Evolutionary conservation across 768 basidiomycete genomes (phyloP).

Genomic region (Pholiota molesta): DNA sequence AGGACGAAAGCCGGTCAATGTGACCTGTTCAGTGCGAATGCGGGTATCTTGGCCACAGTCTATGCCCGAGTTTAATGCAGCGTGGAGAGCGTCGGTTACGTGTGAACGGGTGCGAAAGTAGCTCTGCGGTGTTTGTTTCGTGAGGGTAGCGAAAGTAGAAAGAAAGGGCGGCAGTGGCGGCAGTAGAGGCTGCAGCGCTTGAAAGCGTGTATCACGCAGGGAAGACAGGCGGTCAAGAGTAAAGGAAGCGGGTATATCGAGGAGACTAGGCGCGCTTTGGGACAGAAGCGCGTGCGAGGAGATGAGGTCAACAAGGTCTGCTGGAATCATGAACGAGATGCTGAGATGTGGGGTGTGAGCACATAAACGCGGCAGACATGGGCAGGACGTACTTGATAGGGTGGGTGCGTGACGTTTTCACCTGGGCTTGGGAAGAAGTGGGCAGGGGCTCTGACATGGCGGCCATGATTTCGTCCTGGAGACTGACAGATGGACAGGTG

Average conservation of each 20-base stretch:
- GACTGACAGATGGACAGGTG: slow-evolving; percentile 18
- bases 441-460: slow-evolving; percentile 53
- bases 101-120: slow-evolving; percentile 26
- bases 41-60: neutral
- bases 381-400: slow-evolving; percentile 73
- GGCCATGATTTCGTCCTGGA: slow-evolving; percentile 53
- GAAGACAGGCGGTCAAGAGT: slow-evolving; percentile 44
- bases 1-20: slow-evolving; percentile 3
- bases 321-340: slow-evolving; percentile 67
- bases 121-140: slow-evolving; percentile 14
- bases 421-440: slow-evolving; percentile 10
- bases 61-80: slow-evolving; percentile 27
- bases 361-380: slow-evolving; percentile 27
- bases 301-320: slow-evolving; percentile 56
- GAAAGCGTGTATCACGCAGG: slow-evolving; percentile 19
- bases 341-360: slow-evolving; percentile 31
- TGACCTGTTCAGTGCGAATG: neutral
- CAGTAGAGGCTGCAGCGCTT: neutral
- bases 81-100: slow-evolving; percentile 41
- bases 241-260: slow-evolving; percentile 47
- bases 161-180: slow-evolving; percentile 17
- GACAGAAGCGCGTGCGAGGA: slow-evolving; percentile 44
- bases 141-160: slow-evolving; percentile 13
- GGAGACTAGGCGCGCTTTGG: slow-evolving; percentile 44
- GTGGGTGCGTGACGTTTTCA: slow-evolving; percentile 80